Base-by-base conservation (phyloP, 1,284 basidiomycete genomes). In the Naganishia sp. region DNA sequence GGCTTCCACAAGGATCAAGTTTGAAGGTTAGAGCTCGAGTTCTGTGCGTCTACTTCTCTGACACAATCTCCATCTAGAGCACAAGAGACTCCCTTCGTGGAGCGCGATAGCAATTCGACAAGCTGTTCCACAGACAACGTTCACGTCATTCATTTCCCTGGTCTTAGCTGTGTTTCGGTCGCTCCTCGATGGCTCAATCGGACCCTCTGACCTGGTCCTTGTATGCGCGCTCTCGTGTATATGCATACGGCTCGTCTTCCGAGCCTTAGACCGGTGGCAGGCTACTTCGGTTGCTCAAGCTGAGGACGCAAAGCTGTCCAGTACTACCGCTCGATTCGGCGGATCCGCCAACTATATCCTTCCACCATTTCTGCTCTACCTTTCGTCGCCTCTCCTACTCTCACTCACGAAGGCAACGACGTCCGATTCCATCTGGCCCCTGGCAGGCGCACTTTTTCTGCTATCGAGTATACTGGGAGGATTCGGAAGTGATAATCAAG, bases 381-480 rank as follows among this genome's bases (percentile, higher is more conserved):
- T 94, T 6, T 83, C 98, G 50, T 89, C 94, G 0, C 96, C 96
- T 1, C 90, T 98, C 5, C 81, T 99, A 65, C 86, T 90, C 70
- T 97, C 94, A 1, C 81, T 99, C 71, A 96, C 93, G 13, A 90
- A 92, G 47, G 91, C 94, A 9, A 98, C 94, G 0, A 97, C 95
- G 21, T 90, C 89, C 15, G 96, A 99, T 77, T 94, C 92, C 31
- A 96, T 98, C 71, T 98, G 94, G 93, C 94, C 94, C 7, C 81
- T 98, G 52, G 86, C 91, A 53, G 85, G 85, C 15, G 80, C 81
- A 70, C 82, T 92, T 41, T 87, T 90, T 72, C 15, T 52, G 13
- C 49, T 66, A 2, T 55, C 63, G 68, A 71, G 69, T 64, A 69
- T 52, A 58, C 69, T 52, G 53, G 72, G 45, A 68, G 72, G 72